phyloP scores from a whole-genome alignment of 176 grass and related monocot species.

The Pharus latifolius region DNA sequence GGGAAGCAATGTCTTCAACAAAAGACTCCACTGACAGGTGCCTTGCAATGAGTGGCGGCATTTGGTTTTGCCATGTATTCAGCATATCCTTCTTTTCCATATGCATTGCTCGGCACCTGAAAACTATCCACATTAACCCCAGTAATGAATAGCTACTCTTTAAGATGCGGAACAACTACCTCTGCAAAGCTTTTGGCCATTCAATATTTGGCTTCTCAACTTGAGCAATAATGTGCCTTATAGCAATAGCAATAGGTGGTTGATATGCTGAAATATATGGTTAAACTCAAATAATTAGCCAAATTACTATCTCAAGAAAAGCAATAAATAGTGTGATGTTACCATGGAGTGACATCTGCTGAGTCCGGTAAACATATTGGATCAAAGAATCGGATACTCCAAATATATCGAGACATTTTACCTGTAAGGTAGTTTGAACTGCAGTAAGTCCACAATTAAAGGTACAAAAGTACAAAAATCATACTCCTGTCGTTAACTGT shows the following conservation, averaged over 20 bases:
- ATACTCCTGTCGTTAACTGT: neutral
- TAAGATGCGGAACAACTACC: slow-evolving; percentile 27
- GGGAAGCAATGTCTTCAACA: slow-evolving; percentile 68
- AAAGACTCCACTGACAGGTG: slow-evolving; percentile 76
- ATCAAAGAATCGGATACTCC: slow-evolving; percentile 74
- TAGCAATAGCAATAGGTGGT: slow-evolving; percentile 64
- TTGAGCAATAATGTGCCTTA: slow-evolving; percentile 82
- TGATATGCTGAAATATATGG: slow-evolving; percentile 65
- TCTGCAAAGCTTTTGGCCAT: slow-evolving; percentile 90
- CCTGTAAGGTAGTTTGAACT: slow-evolving; percentile 37
- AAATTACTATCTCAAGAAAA: slow-evolving; percentile 13
- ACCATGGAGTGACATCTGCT: slow-evolving; percentile 81
- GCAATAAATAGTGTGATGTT: slow-evolving; percentile 17
- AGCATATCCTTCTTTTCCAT: slow-evolving; percentile 70
- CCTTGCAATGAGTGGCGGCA: slow-evolving; percentile 71
- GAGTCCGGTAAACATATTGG: slow-evolving; percentile 73
- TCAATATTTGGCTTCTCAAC: slow-evolving; percentile 92
- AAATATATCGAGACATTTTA: slow-evolving; percentile 75
- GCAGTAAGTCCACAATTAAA: neutral
- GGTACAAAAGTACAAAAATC: neutral
- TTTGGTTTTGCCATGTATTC: slow-evolving; percentile 80
- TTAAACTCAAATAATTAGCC: slow-evolving; percentile 24
- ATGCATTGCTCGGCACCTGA: slow-evolving; percentile 65
- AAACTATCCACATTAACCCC: slow-evolving; percentile 17
- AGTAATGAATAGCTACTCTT: neutral